Base-by-base conservation (phyloP, 2,329 filamentous ascomycete species). In the Polychaeton citri region DNA sequence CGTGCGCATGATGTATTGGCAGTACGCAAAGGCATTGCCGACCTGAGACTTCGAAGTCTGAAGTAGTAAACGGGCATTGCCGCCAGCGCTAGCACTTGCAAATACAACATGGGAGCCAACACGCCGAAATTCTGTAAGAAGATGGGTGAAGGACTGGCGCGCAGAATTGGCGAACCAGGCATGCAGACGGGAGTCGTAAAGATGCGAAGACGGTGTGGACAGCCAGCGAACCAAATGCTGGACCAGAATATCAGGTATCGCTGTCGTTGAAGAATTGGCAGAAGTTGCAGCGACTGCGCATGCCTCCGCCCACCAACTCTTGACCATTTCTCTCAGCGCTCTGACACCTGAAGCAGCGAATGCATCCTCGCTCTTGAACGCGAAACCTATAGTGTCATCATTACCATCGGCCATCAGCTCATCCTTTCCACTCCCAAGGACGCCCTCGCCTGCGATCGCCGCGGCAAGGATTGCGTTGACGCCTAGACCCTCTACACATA, bases 101-200 rank as follows among this genome's bases (percentile, higher is more conserved):
- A 92, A 96, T n/a, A 99, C 75, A 16, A 98, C 79, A 48, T 95
- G 85, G 0, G 86, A 95, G 2, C 90, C 90, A 2, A 98, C 88
- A 8, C 88, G 79, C 41, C 86, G 78, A 64, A 98, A 98, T 55
- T 98, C 90, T 0, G 80, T 82, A 81, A 98, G 94, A 21, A 99
- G 73, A 59, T 96, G 88, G 53, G 95, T 83, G 46, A 98, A 83
- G 0, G 92, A 90, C 59, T 98, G 98, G 46, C 84, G 81, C 21
- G 86, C 94, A 81, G 98, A 92, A 76, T 95, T 90, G 58, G 95
- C 88, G 37, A 99, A 87, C 52, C 98, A 96, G 65, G 94, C 90
- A 54, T 96, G 86, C 44, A 99, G 62, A 5, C 87, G 85, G 4
- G 82, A 77, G 60, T 99, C 92, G 55, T 96, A 98, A 38, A 99